phyloP scores from a whole-genome alignment of 148 eudicot genomes.

The Cornus florida region DNA sequence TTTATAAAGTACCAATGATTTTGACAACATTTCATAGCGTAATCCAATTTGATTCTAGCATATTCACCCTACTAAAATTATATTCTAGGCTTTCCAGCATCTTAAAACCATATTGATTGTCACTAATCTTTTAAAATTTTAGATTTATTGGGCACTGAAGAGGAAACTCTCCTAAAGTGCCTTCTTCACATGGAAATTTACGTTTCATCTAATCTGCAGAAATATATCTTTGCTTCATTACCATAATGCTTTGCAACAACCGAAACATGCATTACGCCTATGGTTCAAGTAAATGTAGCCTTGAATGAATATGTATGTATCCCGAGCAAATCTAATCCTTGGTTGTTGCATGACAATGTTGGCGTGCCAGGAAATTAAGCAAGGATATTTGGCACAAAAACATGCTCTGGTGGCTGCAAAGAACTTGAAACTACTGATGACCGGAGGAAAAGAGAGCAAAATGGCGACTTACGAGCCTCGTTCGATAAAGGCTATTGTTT shows the following conservation, averaged over 20 bases:
- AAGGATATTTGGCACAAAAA: conserved; percentile 58
- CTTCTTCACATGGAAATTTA: background rate
- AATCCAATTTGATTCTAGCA: background rate
- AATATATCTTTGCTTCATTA: background rate
- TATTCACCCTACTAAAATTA: background rate
- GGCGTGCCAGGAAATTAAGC: conserved; percentile 53
- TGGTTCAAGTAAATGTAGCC: background rate
- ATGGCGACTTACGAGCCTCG: conserved; percentile 44
- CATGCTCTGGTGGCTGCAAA: conserved; percentile 55
- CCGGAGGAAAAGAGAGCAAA: conserved; percentile 42
- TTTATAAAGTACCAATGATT: background rate
- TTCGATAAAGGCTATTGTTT: conserved; percentile 42
- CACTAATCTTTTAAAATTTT: background rate
- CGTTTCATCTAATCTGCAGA: background rate
- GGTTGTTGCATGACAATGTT: background rate
- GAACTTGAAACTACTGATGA: conserved; percentile 48
- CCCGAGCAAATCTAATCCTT: background rate
- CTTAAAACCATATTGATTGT: background rate
- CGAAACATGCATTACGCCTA: background rate
- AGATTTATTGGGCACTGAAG: background rate
- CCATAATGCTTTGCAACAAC: background rate
- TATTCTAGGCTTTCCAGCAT: too few relatives aligned
- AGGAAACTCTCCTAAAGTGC: background rate
- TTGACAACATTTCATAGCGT: background rate
- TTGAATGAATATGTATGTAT: too few relatives aligned